Base-by-base conservation (phyloP, 2,329 filamentous ascomycete species). In the Sodiomyces alkalinus region DNA sequence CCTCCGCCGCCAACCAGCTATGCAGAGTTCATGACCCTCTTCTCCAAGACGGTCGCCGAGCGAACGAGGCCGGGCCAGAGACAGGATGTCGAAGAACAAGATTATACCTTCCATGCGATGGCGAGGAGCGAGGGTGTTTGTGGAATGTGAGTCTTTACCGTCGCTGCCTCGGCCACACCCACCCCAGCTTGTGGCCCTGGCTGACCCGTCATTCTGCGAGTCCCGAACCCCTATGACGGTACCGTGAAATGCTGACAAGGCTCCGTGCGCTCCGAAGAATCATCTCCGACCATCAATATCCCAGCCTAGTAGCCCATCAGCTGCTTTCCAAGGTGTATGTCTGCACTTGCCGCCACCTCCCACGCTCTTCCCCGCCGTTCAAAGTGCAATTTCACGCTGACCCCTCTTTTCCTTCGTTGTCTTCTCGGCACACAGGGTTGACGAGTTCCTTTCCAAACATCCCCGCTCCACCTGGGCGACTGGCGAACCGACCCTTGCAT, bases 41-140 rank as follows among this genome's bases (percentile, higher is more conserved):
- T 92, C 60, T 71, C 74, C 53, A 82, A 82, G 56, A 87, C 80
- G 12, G 78, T 94, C 27, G 87, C 87, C 36, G 81, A 92, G 56
- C 69, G 81, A 43, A 93, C 83, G 35, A 64, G 64, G 34, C 70
- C 77, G n/a, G 83, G 80, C 31, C 74, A 85, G 54, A 67, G 82
- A 49, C 80, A 92, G 54, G 81, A 85, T 49, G 75, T 92, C 31
- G 79, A 92, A 55, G 74, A 90, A 53, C 71, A 85, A 60, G 72
- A 74, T 46, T 75, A 80, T 60, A 76, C 71, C 31, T 81, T 86
- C 53, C 80, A 87, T 55, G 75, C 74, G 44, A 85, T 85, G 56
- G 72, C 67, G 37, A 74, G 75, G 39, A 78, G 74, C 41, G 68
- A 83, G 53, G 80, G 79, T 41, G 59, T 85, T 42, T 74, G 74